These are phyloP conservation scores for Lasiosphaeria miniovina DNA, from an alignment of 495 filamentous ascomycete genomes.

Conservation along the genomic window DNA sequence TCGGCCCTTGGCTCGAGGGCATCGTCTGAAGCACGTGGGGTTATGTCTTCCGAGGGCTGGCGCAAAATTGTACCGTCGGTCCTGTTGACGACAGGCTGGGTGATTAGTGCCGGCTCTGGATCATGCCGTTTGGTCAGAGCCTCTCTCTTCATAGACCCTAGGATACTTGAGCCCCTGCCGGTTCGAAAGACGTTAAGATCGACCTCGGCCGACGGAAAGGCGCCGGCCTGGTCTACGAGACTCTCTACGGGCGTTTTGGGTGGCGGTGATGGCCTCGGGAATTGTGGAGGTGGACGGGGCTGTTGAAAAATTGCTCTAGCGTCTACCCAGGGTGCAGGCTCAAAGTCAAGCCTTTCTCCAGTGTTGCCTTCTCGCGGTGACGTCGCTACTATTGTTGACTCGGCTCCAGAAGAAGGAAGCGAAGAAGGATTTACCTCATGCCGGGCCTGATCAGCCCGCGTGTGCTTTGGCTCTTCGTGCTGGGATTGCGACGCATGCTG, in stretches of 20 bases:
- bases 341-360: not conserved
- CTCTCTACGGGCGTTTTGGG: not conserved
- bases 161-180: conserved; percentile 29
- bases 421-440: too few species aligned
- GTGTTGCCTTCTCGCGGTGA: not conserved
- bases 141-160: conserved; percentile 25
- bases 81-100: not conserved
- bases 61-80: not conserved
- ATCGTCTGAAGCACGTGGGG: not conserved
- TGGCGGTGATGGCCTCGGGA: not conserved
- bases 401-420: too few species aligned
- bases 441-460: not conserved
- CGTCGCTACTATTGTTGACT: not conserved
- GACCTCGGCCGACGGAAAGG: conserved; percentile 12
- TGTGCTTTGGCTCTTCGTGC: not conserved
- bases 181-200: conserved; percentile 41
- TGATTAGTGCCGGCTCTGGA: not conserved
- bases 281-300: not conserved
- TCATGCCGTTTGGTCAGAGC: not conserved
- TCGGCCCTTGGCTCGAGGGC: not conserved
- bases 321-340: conserved; percentile 24
- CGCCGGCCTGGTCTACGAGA: not conserved
- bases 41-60: not conserved
- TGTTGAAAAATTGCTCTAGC: not conserved
- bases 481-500: conserved; percentile 3